Percentiles rank a stretch among this genome's conserved stretches.
phyloP scores from a whole-genome alignment of 2,329 filamentous ascomycete genomes.

The Trichoderma hamatum region DNA sequence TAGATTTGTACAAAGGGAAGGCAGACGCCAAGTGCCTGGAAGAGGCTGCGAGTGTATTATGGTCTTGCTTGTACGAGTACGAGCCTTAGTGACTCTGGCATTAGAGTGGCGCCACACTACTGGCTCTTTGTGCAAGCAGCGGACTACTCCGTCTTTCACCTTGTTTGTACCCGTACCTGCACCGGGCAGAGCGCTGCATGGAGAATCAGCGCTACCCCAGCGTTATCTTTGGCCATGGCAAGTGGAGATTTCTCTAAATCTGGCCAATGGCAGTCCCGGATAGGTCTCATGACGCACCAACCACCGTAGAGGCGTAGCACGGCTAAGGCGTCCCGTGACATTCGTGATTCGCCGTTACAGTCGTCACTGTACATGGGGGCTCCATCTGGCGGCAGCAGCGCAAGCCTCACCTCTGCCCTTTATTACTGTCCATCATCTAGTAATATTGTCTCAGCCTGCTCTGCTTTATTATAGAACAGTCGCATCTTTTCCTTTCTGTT shows the following conservation, averaged over 20 bases:
- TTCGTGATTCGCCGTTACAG: constrained; percentile 16
- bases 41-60: not conserved
- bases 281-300: constrained; percentile 40
- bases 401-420: constrained; percentile 19
- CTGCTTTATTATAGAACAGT: not conserved
- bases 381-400: constrained; percentile 7
- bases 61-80: not conserved
- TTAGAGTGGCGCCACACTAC: not conserved
- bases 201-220: constrained; percentile 15
- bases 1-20: not conserved
- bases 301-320: constrained; percentile 28
- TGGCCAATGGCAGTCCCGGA: not conserved
- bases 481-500: constrained; percentile 4
- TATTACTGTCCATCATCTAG: not conserved
- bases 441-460: constrained; percentile 9
- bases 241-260: not conserved
- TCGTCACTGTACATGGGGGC: constrained; percentile 22
- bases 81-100: not conserved
- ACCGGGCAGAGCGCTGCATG: constrained; percentile 2
- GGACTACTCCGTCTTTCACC: not conserved
- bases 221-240: constrained; percentile 12
- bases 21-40: not conserved
- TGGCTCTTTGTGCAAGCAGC: not conserved
- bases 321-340: constrained; percentile 24
- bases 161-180: not conserved